Conservation (phyloP, 148 eudicot species). For the Vaccinium darrowii region DNA sequence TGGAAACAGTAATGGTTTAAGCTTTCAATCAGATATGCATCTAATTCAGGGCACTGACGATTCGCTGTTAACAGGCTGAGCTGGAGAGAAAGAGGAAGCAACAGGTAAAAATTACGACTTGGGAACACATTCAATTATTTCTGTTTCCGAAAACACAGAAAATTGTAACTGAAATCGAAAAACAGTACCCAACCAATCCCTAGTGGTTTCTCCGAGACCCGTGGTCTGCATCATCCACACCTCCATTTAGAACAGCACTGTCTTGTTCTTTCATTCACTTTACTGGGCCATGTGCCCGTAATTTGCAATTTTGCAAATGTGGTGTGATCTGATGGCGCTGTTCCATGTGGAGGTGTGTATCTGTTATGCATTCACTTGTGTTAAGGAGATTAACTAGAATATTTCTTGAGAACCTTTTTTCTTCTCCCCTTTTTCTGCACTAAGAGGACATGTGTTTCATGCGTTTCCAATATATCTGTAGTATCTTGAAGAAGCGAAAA, state of each 20-base stretch:
- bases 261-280: background rate
- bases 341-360: constrained; percentile 19
- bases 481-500: constrained; percentile 44
- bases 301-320: constrained; percentile 16
- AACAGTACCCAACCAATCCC: background rate
- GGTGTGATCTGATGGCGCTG: constrained; percentile 6
- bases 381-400: background rate
- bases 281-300: background rate
- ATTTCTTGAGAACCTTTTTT: background rate
- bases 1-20: background rate
- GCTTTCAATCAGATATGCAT: background rate
- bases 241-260: constrained; percentile 12
- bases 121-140: background rate
- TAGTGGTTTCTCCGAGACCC: background rate
- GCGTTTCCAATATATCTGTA: constrained; percentile 18
- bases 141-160: too few relatives aligned
- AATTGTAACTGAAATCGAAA: background rate
- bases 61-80: constrained; percentile 37
- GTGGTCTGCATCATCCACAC: background rate
- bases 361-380: background rate
- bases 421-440: background rate
- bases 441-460: background rate
- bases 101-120: constrained; percentile 35
- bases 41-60: background rate
- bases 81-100: constrained; percentile 48